Conservation (phyloP, 2,329 filamentous ascomycete species). For the Trichothecium sympodiale region DNA sequence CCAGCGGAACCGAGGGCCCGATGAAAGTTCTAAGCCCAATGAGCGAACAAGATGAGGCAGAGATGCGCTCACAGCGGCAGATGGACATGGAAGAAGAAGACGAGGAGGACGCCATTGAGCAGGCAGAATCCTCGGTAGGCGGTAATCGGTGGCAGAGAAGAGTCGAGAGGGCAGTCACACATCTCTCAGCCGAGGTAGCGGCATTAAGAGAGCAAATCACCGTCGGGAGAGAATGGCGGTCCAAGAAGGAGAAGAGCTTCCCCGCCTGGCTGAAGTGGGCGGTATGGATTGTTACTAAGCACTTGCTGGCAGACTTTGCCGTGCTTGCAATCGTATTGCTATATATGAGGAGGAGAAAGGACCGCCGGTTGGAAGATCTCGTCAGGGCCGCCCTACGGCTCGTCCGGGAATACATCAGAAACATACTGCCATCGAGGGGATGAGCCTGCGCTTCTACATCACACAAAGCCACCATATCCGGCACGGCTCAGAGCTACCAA, state of each 20-base stretch:
- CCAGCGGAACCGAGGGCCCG: constrained; percentile 39
- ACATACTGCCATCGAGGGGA: constrained; percentile 47
- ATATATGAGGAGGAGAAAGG: constrained; percentile 62
- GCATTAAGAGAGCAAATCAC: constrained; percentile 87
- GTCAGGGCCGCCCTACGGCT: constrained; percentile 52
- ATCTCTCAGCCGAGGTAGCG: constrained; percentile 85
- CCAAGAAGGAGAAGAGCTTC: constrained; percentile 51
- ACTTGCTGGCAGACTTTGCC: constrained; percentile 61
- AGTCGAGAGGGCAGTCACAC: constrained; percentile 76
- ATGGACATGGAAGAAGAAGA: constrained; percentile 34
- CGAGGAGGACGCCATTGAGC: neutral
- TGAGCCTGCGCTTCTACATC: neutral
- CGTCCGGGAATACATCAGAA: constrained; percentile 46
- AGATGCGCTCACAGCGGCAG: constrained; percentile 39
- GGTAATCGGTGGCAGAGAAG: constrained; percentile 63
- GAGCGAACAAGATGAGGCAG: constrained; percentile 68
- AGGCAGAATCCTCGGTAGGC: constrained; percentile 11
- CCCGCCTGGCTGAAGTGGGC: constrained; percentile 62
- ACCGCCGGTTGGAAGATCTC: constrained; percentile 62
- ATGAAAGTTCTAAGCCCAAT: constrained; percentile 73
- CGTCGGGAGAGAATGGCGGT: constrained; percentile 59
- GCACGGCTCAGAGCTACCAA: too few species aligned
- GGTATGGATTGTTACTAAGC: constrained; percentile 58
- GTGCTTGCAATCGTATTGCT: constrained; percentile 55
- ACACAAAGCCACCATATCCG: too few species aligned